Conservation (phyloP, 2,329 filamentous ascomycete genomes). For the Colletotrichum zoysiae region DNA sequence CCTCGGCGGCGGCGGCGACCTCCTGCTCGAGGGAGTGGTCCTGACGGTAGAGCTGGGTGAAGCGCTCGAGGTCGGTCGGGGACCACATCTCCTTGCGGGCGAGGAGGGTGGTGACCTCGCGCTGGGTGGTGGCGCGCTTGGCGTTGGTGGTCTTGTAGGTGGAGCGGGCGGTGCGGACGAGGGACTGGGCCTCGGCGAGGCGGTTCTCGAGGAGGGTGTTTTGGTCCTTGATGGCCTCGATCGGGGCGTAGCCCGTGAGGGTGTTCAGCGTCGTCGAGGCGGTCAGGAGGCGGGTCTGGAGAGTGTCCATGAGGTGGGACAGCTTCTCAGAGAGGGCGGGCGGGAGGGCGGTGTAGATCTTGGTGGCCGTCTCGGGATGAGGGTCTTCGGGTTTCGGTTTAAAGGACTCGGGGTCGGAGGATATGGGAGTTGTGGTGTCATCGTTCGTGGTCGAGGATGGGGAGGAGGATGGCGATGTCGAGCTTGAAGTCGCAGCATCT, state of each 20-base stretch:
- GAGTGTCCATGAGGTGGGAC: slow-evolving; percentile 84
- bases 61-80: slow-evolving; percentile 88
- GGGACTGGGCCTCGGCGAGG: slow-evolving; percentile 70
- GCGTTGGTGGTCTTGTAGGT: slow-evolving; percentile 87
- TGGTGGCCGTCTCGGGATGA: slow-evolving; percentile 32
- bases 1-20: slow-evolving; percentile 78
- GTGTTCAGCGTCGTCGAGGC: slow-evolving; percentile 93
- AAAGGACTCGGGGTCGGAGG: neutral
- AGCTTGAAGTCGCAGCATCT: slow-evolving; percentile 11
- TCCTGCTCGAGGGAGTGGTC: slow-evolving; percentile 94
- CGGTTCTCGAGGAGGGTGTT: slow-evolving; percentile 76
- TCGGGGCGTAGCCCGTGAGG: slow-evolving; percentile 92
- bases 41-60: slow-evolving; percentile 90
- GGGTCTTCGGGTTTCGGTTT: slow-evolving; percentile 18
- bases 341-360: slow-evolving; percentile 50
- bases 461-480: slow-evolving; percentile 13
- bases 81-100: slow-evolving; percentile 96
- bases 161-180: slow-evolving; percentile 78
- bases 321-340: slow-evolving; percentile 63
- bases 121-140: slow-evolving; percentile 87
- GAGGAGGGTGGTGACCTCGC: slow-evolving; percentile 93
- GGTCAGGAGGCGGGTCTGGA: slow-evolving; percentile 86
- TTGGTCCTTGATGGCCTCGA: slow-evolving; percentile 84
- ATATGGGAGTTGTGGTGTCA: slow-evolving; percentile 16
- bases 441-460: slow-evolving; percentile 1